Conservation (phyloP, 2,329 filamentous ascomycete species). For the Penicillium capsulatum region DNA sequence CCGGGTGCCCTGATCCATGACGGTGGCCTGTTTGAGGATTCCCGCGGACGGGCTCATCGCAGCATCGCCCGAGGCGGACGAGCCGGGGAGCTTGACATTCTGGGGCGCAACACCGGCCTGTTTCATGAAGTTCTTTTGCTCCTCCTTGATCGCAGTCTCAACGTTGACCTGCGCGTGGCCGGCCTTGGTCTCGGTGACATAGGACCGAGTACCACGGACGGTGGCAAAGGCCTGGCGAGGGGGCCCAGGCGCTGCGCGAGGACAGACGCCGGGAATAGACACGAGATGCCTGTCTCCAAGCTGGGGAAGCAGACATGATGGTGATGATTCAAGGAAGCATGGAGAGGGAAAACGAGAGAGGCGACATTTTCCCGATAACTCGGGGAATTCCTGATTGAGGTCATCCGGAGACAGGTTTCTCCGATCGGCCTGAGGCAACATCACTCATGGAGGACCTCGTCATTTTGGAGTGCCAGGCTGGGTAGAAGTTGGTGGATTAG, state of each 20-base stretch:
- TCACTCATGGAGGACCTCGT: too few species aligned
- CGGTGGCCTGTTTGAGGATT: conserved; percentile 81
- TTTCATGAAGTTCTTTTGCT: conserved; percentile 72
- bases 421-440: conserved; percentile 11
- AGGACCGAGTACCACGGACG: conserved; percentile 51
- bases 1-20: conserved; percentile 87
- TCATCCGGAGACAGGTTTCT: conserved; percentile 11
- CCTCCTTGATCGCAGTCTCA: conserved; percentile 78
- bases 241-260: conserved; percentile 38
- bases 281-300: conserved; percentile 69
- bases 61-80: conserved; percentile 57
- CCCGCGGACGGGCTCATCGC: conserved; percentile 78
- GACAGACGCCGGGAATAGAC: conserved; percentile 51
- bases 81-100: conserved; percentile 58
- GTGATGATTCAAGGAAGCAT: conserved; percentile 20
- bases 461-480: too few species aligned
- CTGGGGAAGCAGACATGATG: conserved; percentile 64
- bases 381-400: conserved; percentile 17
- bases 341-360: conserved; percentile 17
- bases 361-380: conserved; percentile 18
- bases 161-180: conserved; percentile 66
- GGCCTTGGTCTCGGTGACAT: conserved; percentile 79
- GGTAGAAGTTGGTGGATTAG: too few species aligned
- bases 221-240: conserved; percentile 40
- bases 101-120: conserved; percentile 53